phyloP scores from a whole-genome alignment of 2,329 filamentous ascomycete species.

The Talaromyces amestolkiae region DNA sequence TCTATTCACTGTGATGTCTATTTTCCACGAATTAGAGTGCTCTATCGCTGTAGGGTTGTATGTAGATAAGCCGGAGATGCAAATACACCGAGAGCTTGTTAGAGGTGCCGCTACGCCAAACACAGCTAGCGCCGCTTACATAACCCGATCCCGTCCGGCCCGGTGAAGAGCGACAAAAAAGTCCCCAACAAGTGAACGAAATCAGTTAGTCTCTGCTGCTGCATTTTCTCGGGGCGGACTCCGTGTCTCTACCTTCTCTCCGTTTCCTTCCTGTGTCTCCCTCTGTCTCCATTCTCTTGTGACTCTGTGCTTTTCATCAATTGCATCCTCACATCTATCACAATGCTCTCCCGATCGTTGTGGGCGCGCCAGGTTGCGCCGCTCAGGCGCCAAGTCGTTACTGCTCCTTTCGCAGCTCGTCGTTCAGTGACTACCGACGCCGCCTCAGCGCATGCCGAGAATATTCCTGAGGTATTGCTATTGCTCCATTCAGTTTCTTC shows the following conservation, averaged over 20 bases:
- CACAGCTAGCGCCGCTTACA: neutral
- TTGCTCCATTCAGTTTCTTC: neutral
- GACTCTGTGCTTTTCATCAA: neutral
- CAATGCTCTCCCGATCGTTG: constrained; percentile 70
- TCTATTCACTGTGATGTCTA: neutral
- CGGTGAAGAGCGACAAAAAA: constrained; percentile 13
- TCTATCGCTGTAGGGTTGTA: neutral
- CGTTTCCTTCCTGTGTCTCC: neutral
- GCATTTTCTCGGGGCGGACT: constrained; percentile 12
- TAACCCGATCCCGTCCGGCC: constrained; percentile 12
- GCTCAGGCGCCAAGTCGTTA: constrained; percentile 50
- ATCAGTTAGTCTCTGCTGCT: neutral
- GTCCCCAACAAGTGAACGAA: neutral
- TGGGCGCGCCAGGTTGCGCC: constrained; percentile 61
- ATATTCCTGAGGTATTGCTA: constrained; percentile 61
- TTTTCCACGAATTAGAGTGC: neutral
- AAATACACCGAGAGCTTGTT: constrained; percentile 1
- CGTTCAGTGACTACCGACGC: constrained; percentile 93
- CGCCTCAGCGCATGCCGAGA: constrained; percentile 84
- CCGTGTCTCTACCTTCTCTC: constrained; percentile 3
- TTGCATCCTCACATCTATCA: neutral
- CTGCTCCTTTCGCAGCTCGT: constrained; percentile 49
- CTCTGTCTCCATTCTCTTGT: constrained; percentile 23
- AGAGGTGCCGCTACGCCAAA: neutral
- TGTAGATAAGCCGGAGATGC: neutral